Percentiles rank a stretch among this genome's conserved stretches.
phyloP scores from a whole-genome alignment of 2,329 filamentous ascomycete genomes.

The Zasmidium angulare region DNA sequence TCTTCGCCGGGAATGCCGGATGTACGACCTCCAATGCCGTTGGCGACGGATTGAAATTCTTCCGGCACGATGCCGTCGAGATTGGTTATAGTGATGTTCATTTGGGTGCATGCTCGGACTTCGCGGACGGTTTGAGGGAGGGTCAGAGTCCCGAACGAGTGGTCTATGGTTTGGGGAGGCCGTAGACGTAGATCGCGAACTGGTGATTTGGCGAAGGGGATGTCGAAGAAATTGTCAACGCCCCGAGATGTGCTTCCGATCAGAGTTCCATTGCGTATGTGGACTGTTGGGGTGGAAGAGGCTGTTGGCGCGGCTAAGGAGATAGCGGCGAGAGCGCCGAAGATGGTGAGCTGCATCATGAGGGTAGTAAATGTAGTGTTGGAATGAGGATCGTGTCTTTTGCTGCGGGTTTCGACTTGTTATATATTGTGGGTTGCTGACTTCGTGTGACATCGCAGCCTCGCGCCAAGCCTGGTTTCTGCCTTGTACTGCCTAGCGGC shows the following conservation, averaged over 20 bases:
- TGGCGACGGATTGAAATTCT: not conserved
- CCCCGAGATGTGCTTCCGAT: not conserved
- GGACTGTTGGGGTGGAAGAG: not conserved
- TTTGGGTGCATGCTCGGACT: not conserved
- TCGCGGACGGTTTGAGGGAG: not conserved
- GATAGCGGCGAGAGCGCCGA: not conserved
- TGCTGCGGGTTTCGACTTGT: not conserved
- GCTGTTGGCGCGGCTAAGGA: not conserved
- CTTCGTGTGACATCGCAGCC: not conserved
- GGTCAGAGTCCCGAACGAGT: not conserved
- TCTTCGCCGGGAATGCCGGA: slow-evolving; percentile 44
- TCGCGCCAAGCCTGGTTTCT: not conserved
- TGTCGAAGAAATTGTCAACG: not conserved
- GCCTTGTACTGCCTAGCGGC: not conserved
- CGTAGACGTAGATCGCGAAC: not conserved
- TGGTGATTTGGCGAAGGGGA: not conserved
- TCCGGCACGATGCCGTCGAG: not conserved
- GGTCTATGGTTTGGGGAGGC: not conserved
- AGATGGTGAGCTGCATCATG: not conserved
- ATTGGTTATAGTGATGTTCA: not conserved
- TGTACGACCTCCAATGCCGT: not conserved
- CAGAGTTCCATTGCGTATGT: not conserved
- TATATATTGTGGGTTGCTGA: not conserved
- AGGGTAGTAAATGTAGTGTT: not conserved
- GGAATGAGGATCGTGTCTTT: not conserved